Evolutionary conservation across 2,329 filamentous ascomycete genomes (phyloP), one percentile per base, ranked within the genome.

Genomic region (Penicillium sp.): DNA sequence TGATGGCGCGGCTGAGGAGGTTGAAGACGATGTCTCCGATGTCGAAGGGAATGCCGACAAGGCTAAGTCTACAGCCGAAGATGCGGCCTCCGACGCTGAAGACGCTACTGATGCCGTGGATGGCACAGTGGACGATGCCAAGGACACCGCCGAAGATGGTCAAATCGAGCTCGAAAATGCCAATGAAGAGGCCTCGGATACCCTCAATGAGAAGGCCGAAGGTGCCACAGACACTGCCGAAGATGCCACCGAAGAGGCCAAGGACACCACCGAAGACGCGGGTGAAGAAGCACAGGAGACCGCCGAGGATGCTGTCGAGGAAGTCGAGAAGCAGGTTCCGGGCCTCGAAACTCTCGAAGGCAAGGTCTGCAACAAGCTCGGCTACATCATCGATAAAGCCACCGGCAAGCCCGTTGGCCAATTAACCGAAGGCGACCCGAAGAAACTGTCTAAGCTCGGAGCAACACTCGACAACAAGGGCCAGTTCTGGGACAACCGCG

Each of bases 401-500:
- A 66, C 74, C 10, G 77, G 79, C 37, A 80, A 78, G 42, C 74
- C 79, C 1, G 68, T 81, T 42, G 86, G 86, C 40, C 81, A 87
- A 50, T 70, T 86, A 13, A 71, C 79, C 15, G 82, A 86, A 58
- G 86, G 85, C 59, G 82, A 86, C 18, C 80, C 85, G 55, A 86
- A 86, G 74, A 87, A 86, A 70, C 76, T 85, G 61, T 64, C 72
- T 45, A 72, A 72, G 45, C 59, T 71, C 21, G 75, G 74, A 10
- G 65, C 61, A 21, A 61, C 64, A 16, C 68, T 74, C 25, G 86
- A 87, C 60, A 80, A 79, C 56, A 77, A 86, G 70, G 85, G 85
- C 21, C 85, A 87, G 64, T 82, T 87, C 53, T 77, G 86, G 65
- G 84, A 86, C 67, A 83, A 80, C 68, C 80, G 83, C 44, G 84